Base-by-base conservation (phyloP, 331 rosid species). In the Prunus yedoensis region DNA sequence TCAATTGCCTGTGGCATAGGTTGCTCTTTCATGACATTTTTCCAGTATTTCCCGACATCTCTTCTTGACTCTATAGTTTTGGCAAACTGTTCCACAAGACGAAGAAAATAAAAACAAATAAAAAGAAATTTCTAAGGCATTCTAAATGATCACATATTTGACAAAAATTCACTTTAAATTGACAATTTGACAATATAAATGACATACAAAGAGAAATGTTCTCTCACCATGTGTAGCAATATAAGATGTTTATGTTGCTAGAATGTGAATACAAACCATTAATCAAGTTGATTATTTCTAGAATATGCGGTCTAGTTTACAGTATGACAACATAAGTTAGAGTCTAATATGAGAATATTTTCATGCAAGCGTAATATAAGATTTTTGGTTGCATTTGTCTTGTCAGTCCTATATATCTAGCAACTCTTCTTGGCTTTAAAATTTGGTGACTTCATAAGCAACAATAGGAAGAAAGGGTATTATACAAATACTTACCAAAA, bases 1-100 rank as follows among this genome's bases (percentile, higher is more conserved):
- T 75, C 67, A 68, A 84, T 70, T 78, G 64, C 81, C 35, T 78
- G 11, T 3, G 87, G 79, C 78, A 88, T 80, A 57, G 84, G 79
- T 10, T 87, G 74, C 17, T 81, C 83, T 69, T 84, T 74, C 85
- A 82, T 76, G 6, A 68, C 71, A 70, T 2, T 60, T 70, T 76
- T 59, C 90, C 83, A 76, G 23, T 82, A 79, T 32, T 72, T 81
- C 0, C 68, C 79, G 4, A 54, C 68, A 20, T 70, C 83, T 68
- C 77, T 75, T 53, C 90, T 87, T 69, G 92, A 74, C 16, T 83
- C 85, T 10, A 7, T 57, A 2, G 46, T 23, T 0, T 13, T 65
- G 52, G 54, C 74, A 17, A 76, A 17, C 81, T 76, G n/a, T 14
- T 30, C 53, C 62, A 27, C 59, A 7, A 58, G 17, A 3, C 3